Base-by-base conservation (phyloP, 805 yeast genomes). In the Hermanozyma aechmeae region DNA sequence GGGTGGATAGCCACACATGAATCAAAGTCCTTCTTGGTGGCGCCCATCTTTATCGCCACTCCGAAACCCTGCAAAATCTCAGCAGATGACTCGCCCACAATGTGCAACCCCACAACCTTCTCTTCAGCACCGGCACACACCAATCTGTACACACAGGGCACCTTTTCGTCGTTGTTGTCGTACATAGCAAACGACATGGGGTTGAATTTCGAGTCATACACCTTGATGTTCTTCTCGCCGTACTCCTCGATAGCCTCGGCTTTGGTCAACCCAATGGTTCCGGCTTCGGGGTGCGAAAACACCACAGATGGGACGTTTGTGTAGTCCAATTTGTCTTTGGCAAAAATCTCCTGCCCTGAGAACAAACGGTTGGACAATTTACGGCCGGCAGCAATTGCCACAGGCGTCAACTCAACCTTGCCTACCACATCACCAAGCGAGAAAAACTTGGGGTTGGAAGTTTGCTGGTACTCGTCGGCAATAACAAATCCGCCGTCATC, bases 1-100 rank as follows among this genome's bases (percentile, higher is more conserved):
- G 99, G 99, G 55, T 92, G 99, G 51, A 92, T 92, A 21, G 99
- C 99, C 25, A 92, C 97, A 64, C 93, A 83, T 54, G 65, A 76
- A 60, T 92, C 99, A 42, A 92, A 92, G 56, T 92, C 96, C 26
- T 73, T 74, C 67, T 92, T 92, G 21, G 99, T 92, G 24, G 98
- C 98, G 19, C 99, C 99, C 98, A 92, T 92, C 64, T 87, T 87
- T 40, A 92, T 65, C 28, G 98, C 98, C 31, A 87, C 98, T 35
- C 97, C 98, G 49, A 92, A 92, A 22, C 98, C 99, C 68, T 92
- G 99, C 46, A 92, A 69, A 34, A 92, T 87, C 59, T 92, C 99
- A 18, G 95, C 76, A 29, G 92, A 75, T 6, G 73, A 60, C 48
- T 87, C 97, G 37, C 99, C 99, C 42, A 87, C 82, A 32, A 92